Base-by-base conservation (phyloP, 805 yeast genomes). In the Spencermartinsiella europaea region DNA sequence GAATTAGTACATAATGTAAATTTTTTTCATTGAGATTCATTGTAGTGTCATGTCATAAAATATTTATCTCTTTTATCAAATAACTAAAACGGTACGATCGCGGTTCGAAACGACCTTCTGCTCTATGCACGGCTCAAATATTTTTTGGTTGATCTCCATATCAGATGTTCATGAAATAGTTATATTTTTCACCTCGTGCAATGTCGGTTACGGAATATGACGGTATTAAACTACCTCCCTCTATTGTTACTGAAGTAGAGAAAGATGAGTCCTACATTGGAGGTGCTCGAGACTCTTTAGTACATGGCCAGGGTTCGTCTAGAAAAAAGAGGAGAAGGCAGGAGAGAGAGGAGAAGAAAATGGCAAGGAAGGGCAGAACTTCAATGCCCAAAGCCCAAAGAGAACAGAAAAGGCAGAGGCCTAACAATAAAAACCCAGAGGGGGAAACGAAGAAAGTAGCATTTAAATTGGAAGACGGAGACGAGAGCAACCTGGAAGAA, bases 231-330 rank as follows among this genome's bases (percentile, higher is more conserved):
- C 44, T 52, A 14, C 55, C 55, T 4, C 38, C 40, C 8, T 21
- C 42, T 3, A 36, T 52, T 17, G 31, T 52, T n/a, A 48, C 46
- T 34, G 55, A 52, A 43, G 22, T 35, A 20, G 45, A 27, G 17
- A 34, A 2, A 17, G 27, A 17, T 14, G 38, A 17, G 8, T 17
- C 45, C n/a, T 28, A 22, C 22, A n/a, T 36, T 5, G 44, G 40
- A 19, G 38, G 38, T 34, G 35, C 44, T 22, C 37, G 40, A 16
- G 28, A 25, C 12, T 25, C 31, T 12, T 25, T 25, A 12, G 31
- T 25, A 12, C 7, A 12, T 69, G 67, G 39, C 57, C 71, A 46
- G 46, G 50, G 41, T 42, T 56, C 33, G 63, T 65, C 56, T 65
- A 65, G 53, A 68, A 65, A 47, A 68, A 65, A 55, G 58, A 57